Evolutionary conservation across 331 rosid species (phyloP).

Genomic region (Arachis monticola): DNA sequence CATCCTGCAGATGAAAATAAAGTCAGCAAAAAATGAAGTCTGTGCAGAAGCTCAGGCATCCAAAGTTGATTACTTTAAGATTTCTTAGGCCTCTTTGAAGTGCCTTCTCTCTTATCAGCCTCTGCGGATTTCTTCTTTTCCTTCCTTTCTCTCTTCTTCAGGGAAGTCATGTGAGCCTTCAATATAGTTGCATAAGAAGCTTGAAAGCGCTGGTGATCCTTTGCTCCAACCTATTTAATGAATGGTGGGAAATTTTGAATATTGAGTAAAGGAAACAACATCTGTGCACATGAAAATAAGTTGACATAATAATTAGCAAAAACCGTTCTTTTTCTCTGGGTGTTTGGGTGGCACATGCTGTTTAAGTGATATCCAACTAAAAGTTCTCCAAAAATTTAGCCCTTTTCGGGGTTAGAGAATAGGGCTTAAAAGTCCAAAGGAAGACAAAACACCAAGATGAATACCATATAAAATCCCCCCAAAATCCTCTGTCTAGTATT

Average conservation of each 20-base stretch:
- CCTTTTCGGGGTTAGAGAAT: too few species aligned
- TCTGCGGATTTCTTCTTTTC: conserved; percentile 88
- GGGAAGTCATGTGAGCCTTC: conserved; percentile 96
- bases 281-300: conserved; percentile 3
- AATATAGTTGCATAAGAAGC: conserved; percentile 94
- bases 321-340: background rate
- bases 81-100: conserved; percentile 65
- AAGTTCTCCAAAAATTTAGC: conserved; percentile 22
- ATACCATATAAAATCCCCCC: too few species aligned
- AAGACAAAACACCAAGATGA: too few species aligned
- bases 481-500: too few species aligned
- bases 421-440: too few species aligned
- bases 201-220: conserved; percentile 96
- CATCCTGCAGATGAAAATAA: conserved; percentile 33
- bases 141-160: conserved; percentile 96
- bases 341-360: background rate
- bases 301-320: background rate
- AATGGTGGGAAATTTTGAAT: conserved; percentile 33
- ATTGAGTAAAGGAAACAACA: background rate
- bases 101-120: conserved; percentile 62
- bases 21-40: conserved; percentile 18
- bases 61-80: conserved; percentile 30
- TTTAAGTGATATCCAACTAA: conserved; percentile 19
- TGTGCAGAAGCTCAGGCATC: conserved; percentile 29
- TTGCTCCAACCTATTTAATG: conserved; percentile 80